A percentile compares a stretch with the other conserved stretches of the same genome.
Conservation (phyloP, 352 stramenopile species). For the Globisporangium irregulare region DNA sequence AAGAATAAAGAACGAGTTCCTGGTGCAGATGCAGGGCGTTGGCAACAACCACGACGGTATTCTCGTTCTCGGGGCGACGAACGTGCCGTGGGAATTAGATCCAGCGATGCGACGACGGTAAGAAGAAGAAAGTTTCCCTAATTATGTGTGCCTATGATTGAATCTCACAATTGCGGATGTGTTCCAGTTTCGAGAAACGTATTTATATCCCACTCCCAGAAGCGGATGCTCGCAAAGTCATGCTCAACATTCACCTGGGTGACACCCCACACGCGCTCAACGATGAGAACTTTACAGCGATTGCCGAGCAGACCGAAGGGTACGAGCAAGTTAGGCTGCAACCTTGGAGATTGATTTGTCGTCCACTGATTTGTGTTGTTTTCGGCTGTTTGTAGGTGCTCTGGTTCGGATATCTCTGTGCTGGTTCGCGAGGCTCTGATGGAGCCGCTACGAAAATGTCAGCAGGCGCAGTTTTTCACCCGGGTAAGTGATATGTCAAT, state of each 20-base stretch:
- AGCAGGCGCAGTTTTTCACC: slow-evolving; percentile 94
- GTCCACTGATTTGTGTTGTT: not conserved
- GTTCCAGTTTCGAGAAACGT: slow-evolving; percentile 95
- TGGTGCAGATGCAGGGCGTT: slow-evolving; percentile 98
- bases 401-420: slow-evolving; percentile 96
- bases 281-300: slow-evolving; percentile 91
- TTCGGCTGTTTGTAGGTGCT: slow-evolving; percentile 47
- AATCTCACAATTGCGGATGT: slow-evolving; percentile 3
- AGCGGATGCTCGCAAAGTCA: slow-evolving; percentile 85
- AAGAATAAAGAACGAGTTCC: slow-evolving; percentile 98
- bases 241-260: slow-evolving; percentile 98
- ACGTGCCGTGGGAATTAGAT: slow-evolving; percentile 98
- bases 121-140: too few species aligned
- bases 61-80: slow-evolving; percentile 96
- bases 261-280: slow-evolving; percentile 94
- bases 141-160: too few species aligned
- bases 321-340: slow-evolving; percentile 27
- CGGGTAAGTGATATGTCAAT: slow-evolving; percentile 30
- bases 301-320: slow-evolving; percentile 93
- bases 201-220: slow-evolving; percentile 99
- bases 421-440: slow-evolving; percentile 97
- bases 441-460: slow-evolving; percentile 95
- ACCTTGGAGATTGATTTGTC: not conserved
- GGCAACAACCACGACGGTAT: slow-evolving; percentile 89
- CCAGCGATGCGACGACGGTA: slow-evolving; percentile 92